Evolutionary conservation across 2,329 filamentous ascomycete genomes (phyloP), one percentile per base, ranked within the genome.

Genomic region (Mycosphaerelloides madeirae): DNA sequence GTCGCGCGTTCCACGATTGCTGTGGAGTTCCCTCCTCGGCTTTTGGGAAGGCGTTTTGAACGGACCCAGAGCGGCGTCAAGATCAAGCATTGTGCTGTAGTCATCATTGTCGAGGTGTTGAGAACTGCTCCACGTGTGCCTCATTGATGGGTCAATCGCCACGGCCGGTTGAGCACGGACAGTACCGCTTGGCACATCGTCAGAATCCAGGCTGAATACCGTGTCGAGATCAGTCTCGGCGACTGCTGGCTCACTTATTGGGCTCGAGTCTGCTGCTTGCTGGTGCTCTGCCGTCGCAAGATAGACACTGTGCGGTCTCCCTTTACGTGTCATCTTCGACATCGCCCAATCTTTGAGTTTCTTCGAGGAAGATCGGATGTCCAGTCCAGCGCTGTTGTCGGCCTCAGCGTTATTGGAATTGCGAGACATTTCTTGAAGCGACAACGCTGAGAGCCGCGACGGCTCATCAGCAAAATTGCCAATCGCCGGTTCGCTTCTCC

Each of bases 31-130:
- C 52, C 84, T 78, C 58, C 84, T 81, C 29, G 73, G 68, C 2
- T 80, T 79, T 49, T 84, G 81, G 46, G 81, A 71, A 19, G 86
- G 85, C 0, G 89, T 95, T 58, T 94, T 93, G 66, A 95, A 95
- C 0, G 91, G 89, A 1, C 89, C 90, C 1, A 97, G 76, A 19
- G 91, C 93, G 14, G 90, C 91, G 68, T 98, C 93, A 32, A 98
- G 72, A 65, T 98, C 93, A 52, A 98, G 94, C 65, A 96, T 84
- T 6, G 86, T 83, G 59, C 82, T 87, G 47, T 94, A 87, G n/a
- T 51, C 39, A 22, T 43, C 51, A 29, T 44, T 38, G 34, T 18
- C 40, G 9, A 32, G 43, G 42, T 22, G 38, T 3, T 45, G 43
- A 20, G 37, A 43, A 20, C 37, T 46, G 36, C 48, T 51, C 12